These are phyloP conservation scores for Pseudocercospora pini-densiflorae DNA, from an alignment of 2,329 filamentous ascomycete species.

Conservation along the genomic window DNA sequence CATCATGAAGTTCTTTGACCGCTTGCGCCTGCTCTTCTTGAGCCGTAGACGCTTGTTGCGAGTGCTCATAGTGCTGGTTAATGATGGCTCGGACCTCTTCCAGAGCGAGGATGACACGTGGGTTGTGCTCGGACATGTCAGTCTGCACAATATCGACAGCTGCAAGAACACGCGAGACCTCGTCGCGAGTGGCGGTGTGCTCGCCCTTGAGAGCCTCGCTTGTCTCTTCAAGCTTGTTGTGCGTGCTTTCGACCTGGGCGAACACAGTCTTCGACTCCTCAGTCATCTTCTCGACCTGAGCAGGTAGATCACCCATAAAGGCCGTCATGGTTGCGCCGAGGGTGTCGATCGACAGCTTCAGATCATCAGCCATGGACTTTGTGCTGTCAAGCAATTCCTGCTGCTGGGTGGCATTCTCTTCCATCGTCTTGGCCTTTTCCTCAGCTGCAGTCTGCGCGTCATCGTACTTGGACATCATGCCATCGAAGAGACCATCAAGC, in stretches of 20 bases:
- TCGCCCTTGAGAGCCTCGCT: constrained; percentile 75
- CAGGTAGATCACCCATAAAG: constrained; percentile 55
- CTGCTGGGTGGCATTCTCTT: constrained; percentile 73
- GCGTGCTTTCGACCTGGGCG: constrained; percentile 77
- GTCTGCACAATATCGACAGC: constrained; percentile 77
- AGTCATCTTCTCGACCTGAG: constrained; percentile 80
- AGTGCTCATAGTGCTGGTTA: constrained; percentile 85
- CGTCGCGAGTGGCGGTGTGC: constrained; percentile 80
- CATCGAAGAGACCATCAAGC: constrained; percentile 77
- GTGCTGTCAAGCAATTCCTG: constrained; percentile 75
- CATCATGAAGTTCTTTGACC: constrained; percentile 50
- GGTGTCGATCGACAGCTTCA: constrained; percentile 83
- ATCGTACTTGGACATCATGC: constrained; percentile 85
- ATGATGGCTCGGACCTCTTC: constrained; percentile 84
- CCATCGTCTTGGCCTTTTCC: constrained; percentile 72
- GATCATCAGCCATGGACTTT: constrained; percentile 82
- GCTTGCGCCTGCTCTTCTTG: constrained; percentile 46
- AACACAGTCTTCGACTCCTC: constrained; percentile 89
- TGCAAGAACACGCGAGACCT: constrained; percentile 74
- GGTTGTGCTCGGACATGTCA: constrained; percentile 81
- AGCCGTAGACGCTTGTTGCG: constrained; percentile 60
- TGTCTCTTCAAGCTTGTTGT: constrained; percentile 74
- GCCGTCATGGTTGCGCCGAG: constrained; percentile 67
- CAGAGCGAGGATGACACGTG: constrained; percentile 83
- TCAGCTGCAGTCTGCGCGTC: constrained; percentile 77